Base-by-base conservation (phyloP, 2,329 filamentous ascomycete species). In the Colletotrichum sidae region DNA sequence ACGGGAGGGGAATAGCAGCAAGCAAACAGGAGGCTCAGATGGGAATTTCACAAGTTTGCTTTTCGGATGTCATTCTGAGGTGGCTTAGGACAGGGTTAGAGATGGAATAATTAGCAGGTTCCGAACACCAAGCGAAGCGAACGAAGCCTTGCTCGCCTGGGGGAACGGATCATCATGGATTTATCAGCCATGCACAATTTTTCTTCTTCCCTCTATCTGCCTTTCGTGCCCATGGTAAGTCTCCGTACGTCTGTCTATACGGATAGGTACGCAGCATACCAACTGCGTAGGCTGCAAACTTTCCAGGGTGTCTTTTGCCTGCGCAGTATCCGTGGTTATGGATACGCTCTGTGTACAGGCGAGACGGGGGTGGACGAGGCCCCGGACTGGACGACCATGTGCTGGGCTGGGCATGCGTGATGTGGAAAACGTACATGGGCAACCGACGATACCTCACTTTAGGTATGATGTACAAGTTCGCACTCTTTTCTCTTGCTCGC, bases 121-220 rank as follows among this genome's bases (percentile, higher is more conserved):
- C 51, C 57, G 35, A 45, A 55, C 62, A 52, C 38, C 62, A 61
- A 61, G 62, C 50, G 57, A 65, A 57, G 39, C 58, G 52, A 61
- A 46, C 53, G 35, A 49, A 41, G 62, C 45, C 51, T 51, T 33
- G 42, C 45, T 55, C 55, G 47, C 42, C 46, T 45, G n/a, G 51
- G 62, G 58, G 55, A 15, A 15, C 8, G 13, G 42, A 44, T 15
- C 13, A 65, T 38, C 13, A 39, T 46, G 53, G 54, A 67, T 67
- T 67, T 64, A 67, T 67, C 60, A 67, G 64, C 64, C 65, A 53
- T 64, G 64, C 60, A 65, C 64, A 67, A 54, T 41, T 61, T 61
- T 51, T 54, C 9, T 49, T 34, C 12, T 13, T 8, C 15, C n/a
- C 44, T 17, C 38, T 46, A 39, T 54, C 34, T 34, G 53, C 41